phyloP scores from a whole-genome alignment of 2,329 filamentous ascomycete genomes.

The Eutypella sp. region DNA sequence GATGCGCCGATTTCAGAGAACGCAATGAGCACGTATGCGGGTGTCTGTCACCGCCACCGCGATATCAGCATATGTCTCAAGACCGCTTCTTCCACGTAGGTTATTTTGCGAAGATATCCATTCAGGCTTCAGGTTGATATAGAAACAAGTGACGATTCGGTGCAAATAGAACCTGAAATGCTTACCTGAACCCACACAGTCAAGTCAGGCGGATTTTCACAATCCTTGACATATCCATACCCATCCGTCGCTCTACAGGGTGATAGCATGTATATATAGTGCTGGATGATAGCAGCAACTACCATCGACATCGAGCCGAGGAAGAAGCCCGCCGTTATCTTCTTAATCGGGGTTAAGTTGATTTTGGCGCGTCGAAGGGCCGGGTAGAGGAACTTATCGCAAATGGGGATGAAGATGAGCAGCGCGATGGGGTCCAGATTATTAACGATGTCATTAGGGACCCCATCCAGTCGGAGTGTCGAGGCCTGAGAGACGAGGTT shows the following conservation, averaged over 20 bases:
- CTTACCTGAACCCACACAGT: conserved; percentile 52
- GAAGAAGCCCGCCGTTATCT: conserved; percentile 66
- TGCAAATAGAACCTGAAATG: background rate
- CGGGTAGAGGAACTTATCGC: conserved; percentile 67
- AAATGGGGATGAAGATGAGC: conserved; percentile 69
- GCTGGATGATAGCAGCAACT: conserved; percentile 50
- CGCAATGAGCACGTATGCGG: conserved; percentile 44
- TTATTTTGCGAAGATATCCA: background rate
- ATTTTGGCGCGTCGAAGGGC: conserved; percentile 57
- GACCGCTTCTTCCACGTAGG: no score
- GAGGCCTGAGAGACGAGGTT: conserved; percentile 61
- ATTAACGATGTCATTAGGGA: conserved; percentile 73
- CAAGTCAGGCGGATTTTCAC: conserved; percentile 34
- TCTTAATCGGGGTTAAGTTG: conserved; percentile 70
- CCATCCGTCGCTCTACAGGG: conserved; percentile 54
- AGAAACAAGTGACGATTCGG: no score
- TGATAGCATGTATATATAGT: conserved; percentile 60
- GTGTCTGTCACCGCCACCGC: conserved; percentile 29
- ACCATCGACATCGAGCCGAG: conserved; percentile 59
- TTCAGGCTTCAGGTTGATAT: background rate
- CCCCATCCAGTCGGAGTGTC: conserved; percentile 61
- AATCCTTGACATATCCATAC: conserved; percentile 42
- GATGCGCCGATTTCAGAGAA: conserved; percentile 45
- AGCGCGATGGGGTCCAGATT: conserved; percentile 73
- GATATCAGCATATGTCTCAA: background rate